Percentiles rank a stretch among this genome's conserved stretches.
phyloP scores from a whole-genome alignment of 805 yeast genomes.

The Hanseniaspora clermontiae region DNA sequence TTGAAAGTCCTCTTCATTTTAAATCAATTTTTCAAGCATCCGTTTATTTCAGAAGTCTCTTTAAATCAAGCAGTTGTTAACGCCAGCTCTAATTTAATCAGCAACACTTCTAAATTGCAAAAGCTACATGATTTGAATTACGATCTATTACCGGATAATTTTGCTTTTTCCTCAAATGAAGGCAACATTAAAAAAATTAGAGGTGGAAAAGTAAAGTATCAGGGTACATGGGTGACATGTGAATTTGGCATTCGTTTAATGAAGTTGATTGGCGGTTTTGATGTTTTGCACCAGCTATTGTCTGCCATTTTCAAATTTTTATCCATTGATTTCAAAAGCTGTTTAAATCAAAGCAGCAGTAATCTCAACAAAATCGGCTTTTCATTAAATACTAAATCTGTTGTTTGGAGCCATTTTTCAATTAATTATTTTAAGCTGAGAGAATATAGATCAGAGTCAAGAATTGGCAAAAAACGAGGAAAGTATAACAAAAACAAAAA shows the following conservation, averaged over 20 bases:
- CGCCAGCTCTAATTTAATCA: slow-evolving; percentile 26
- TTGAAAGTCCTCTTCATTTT: neutral
- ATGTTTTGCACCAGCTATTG: slow-evolving; percentile 22
- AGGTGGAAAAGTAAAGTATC: slow-evolving; percentile 84
- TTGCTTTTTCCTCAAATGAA: neutral
- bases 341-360: neutral
- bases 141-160: neutral
- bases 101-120: slow-evolving; percentile 3
- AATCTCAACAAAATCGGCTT: neutral
- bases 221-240: slow-evolving; percentile 86
- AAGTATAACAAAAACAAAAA: slow-evolving; percentile 24
- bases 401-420: neutral
- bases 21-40: neutral
- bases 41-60: neutral
- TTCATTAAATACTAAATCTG: neutral
- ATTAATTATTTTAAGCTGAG: neutral
- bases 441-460: neutral
- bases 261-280: slow-evolving; percentile 34
- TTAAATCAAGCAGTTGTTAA: slow-evolving; percentile 61
- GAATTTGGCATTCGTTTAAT: slow-evolving; percentile 52
- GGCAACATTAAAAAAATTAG: slow-evolving; percentile 48
- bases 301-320: neutral
- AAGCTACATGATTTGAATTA: slow-evolving; percentile 24
- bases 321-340: neutral
- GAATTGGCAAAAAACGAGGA: slow-evolving; percentile 6